Evolutionary conservation across 306 rosid genomes (phyloP).

Genomic region (Inga laurina): DNA sequence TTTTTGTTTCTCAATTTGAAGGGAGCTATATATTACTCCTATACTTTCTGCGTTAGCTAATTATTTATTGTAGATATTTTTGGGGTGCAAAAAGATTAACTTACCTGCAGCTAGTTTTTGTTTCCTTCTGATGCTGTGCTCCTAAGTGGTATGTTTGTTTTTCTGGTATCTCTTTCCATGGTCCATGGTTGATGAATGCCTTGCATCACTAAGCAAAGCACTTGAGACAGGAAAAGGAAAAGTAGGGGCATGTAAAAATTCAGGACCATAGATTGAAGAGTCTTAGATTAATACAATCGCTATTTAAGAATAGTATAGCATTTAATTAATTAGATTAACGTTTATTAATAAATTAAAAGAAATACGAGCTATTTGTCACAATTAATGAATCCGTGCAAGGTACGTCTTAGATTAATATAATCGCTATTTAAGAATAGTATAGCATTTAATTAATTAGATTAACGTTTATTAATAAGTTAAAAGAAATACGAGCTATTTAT

Average conservation of each 20-base stretch:
- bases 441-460: too few species aligned
- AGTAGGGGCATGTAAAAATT: background rate
- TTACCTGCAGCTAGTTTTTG: background rate
- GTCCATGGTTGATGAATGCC: background rate
- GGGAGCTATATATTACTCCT: background rate
- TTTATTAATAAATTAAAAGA: too few species aligned
- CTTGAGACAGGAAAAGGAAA: background rate
- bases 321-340: too few species aligned
- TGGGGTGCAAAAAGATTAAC: background rate
- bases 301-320: too few species aligned
- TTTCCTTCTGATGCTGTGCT: background rate
- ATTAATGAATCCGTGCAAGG: background rate
- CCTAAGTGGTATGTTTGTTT: background rate
- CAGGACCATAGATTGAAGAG: background rate
- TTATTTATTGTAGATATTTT: background rate
- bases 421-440: too few species aligned
- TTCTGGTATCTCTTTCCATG: background rate
- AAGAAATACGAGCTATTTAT: background rate
- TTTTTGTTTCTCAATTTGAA: background rate
- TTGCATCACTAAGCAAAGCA: background rate
- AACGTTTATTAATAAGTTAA: too few species aligned
- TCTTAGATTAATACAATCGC: background rate
- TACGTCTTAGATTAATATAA: background rate
- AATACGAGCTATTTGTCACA: background rate
- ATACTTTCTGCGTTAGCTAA: background rate